Conservation (phyloP, 2,329 filamentous ascomycete species). For the Amphichorda felina region DNA sequence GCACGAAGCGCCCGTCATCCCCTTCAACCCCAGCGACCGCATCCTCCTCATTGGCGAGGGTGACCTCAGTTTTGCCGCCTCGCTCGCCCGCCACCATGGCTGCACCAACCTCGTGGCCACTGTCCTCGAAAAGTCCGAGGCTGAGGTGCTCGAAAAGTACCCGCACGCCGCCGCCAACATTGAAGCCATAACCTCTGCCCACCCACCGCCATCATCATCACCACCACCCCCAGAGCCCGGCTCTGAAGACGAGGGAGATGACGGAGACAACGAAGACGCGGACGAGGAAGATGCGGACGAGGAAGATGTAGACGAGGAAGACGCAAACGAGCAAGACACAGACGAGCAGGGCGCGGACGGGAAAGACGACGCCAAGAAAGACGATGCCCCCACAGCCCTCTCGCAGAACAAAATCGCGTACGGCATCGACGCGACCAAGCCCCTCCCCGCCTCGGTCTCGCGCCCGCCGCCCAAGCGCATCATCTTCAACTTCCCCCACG, state of each 20-base stretch:
- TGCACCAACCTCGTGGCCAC: constrained; percentile 59
- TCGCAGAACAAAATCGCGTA: constrained; percentile 36
- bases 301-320: constrained; percentile 6
- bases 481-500: constrained; percentile 95
- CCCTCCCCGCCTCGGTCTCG: constrained; percentile 36
- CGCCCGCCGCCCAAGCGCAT: constrained; percentile 56
- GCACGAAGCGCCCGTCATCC: constrained; percentile 39
- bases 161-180: constrained; percentile 55
- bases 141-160: constrained; percentile 58
- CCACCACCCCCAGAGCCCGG: constrained; percentile 1
- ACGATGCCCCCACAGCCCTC: neutral
- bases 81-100: constrained; percentile 52
- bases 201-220: constrained; percentile 9
- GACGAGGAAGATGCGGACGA: constrained; percentile 9
- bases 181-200: constrained; percentile 26
- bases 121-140: constrained; percentile 45
- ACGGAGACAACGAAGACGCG: constrained; percentile 7
- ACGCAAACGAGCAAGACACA: neutral
- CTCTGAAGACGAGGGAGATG: constrained; percentile 6
- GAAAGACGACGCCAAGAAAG: constrained; percentile 7
- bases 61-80: constrained; percentile 67
- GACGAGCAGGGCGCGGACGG: constrained; percentile 4
- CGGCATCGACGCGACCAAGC: constrained; percentile 53
- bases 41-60: constrained; percentile 73
- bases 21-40: constrained; percentile 52